Percentiles rank a stretch among this genome's conserved stretches.
Conservation (phyloP, 2,329 filamentous ascomycete genomes). For the Epicoccum nigrum region DNA sequence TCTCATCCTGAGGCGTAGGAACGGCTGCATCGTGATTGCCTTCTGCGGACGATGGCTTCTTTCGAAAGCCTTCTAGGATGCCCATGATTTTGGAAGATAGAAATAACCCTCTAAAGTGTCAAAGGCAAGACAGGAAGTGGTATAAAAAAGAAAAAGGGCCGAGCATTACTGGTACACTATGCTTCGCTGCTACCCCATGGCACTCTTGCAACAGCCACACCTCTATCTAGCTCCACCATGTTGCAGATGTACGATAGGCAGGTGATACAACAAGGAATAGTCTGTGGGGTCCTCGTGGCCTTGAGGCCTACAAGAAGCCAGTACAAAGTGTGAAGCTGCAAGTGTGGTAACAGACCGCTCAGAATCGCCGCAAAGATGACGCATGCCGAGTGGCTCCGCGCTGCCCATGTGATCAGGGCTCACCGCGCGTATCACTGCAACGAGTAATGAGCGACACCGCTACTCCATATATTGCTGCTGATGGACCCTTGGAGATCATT, state of each 20-base stretch:
- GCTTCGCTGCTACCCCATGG: constrained; percentile 15
- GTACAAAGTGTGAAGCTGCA: constrained; percentile 3
- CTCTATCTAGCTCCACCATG: constrained; percentile 17
- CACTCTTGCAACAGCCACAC: constrained; percentile 3
- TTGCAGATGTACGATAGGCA: constrained; percentile 22
- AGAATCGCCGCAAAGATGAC: constrained; percentile 5
- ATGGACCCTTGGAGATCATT: constrained; percentile 9
- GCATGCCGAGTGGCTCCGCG: constrained; percentile 8
- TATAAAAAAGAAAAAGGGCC: background rate
- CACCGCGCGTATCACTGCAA: background rate
- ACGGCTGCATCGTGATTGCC: constrained; percentile 3
- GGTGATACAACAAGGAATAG: constrained; percentile 27
- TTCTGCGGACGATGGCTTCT: constrained; percentile 15
- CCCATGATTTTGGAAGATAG: constrained; percentile 22
- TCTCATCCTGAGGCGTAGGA: constrained; percentile 10
- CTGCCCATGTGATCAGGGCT: background rate
- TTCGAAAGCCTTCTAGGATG: constrained; percentile 25
- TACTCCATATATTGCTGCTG: constrained; percentile 1
- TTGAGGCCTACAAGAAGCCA: constrained; percentile 8
- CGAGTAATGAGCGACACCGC: constrained; percentile 15
- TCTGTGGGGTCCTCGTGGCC: constrained; percentile 15
- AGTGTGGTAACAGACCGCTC: constrained; percentile 10
- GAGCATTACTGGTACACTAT: constrained; percentile 11
- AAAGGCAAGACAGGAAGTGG: background rate
- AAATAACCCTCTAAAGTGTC: background rate